Conservation (phyloP, 129 eudicot species). For the Gnaphalium uliginosum region DNA sequence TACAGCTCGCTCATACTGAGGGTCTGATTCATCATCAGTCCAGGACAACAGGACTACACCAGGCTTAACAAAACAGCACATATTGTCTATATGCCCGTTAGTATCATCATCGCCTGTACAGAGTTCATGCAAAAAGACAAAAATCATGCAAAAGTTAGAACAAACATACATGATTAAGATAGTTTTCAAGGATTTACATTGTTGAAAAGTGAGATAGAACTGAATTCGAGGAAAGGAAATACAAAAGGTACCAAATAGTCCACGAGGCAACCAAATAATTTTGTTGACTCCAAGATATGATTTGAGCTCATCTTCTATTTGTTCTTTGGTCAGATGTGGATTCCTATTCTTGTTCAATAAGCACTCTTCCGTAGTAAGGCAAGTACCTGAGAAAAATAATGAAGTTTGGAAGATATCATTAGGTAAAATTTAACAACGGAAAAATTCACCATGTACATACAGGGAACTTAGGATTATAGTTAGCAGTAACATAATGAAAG, state of each 20-base stretch:
- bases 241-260: slow-evolving; percentile 60
- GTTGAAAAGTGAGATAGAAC: background rate
- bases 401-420: slow-evolving; percentile 2
- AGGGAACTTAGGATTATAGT: background rate
- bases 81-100: slow-evolving; percentile 88
- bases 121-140: background rate
- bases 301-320: slow-evolving; percentile 82
- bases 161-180: background rate
- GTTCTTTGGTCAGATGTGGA: slow-evolving; percentile 71
- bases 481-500: background rate
- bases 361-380: slow-evolving; percentile 98
- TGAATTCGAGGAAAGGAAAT: background rate
- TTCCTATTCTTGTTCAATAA: slow-evolving; percentile 86
- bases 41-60: slow-evolving; percentile 84
- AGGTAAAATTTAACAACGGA: background rate
- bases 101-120: slow-evolving; percentile 93
- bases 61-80: slow-evolving; percentile 95
- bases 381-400: slow-evolving; percentile 64
- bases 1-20: slow-evolving; percentile 70
- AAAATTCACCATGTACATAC: background rate
- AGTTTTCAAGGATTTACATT: background rate
- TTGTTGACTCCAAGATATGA: slow-evolving; percentile 78
- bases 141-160: background rate
- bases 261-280: slow-evolving; percentile 90
- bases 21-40: slow-evolving; percentile 90